These are phyloP conservation scores for Apiospora saccharicola DNA, from an alignment of 2,329 filamentous ascomycete species.

Conservation along the genomic window DNA sequence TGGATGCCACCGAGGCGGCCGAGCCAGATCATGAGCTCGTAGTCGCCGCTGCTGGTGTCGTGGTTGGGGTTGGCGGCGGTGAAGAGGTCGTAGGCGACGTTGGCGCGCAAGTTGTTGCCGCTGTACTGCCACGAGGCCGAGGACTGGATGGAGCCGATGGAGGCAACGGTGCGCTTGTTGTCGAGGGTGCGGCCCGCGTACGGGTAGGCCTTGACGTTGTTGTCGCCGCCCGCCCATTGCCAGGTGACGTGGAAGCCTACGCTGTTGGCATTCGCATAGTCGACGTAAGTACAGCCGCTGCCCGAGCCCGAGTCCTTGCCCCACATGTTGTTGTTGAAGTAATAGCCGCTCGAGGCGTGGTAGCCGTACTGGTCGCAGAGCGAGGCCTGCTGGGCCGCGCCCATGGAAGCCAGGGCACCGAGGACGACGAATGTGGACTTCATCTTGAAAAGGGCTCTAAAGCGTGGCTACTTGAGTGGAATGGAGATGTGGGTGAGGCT, in stretches of 20 bases:
- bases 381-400: conserved; percentile 25
- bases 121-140: conserved; percentile 53
- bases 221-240: conserved; percentile 48
- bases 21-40: conserved; percentile 72
- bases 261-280: conserved; percentile 42
- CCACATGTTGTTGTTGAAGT: conserved; percentile 54
- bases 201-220: conserved; percentile 54
- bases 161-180: conserved; percentile 40
- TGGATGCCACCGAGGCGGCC: conserved; percentile 66
- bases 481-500: background rate
- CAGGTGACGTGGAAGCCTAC: conserved; percentile 51
- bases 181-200: conserved; percentile 47
- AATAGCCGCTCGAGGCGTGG: conserved; percentile 41
- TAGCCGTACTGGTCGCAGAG: conserved; percentile 42
- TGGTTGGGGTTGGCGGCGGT: conserved; percentile 50
- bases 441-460: conserved; percentile 7
- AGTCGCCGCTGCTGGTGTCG: conserved; percentile 49
- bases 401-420: conserved; percentile 28
- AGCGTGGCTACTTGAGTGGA: background rate
- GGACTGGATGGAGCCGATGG: conserved; percentile 45
- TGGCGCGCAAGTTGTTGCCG: conserved; percentile 57
- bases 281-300: conserved; percentile 51
- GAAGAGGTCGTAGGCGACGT: conserved; percentile 71
- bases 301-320: conserved; percentile 46
- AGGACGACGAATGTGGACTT: conserved; percentile 18